A percentile compares a stretch with the other conserved stretches of the same genome.
phyloP scores from a whole-genome alignment of 495 filamentous ascomycete species.

The Cetradonia linearis region DNA sequence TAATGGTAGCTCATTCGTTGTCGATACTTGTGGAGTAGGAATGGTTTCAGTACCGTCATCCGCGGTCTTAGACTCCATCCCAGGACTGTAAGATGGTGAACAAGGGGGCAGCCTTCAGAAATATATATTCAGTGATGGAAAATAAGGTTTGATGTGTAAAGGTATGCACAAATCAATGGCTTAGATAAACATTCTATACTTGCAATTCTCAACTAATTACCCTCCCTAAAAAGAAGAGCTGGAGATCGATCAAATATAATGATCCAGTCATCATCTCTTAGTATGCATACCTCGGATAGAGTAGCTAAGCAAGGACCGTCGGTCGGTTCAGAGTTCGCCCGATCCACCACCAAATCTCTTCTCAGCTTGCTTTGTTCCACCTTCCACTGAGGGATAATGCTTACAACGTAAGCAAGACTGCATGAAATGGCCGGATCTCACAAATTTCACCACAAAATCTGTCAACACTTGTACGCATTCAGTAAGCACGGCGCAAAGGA shows the following conservation, averaged over 20 bases:
- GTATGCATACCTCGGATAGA: not conserved
- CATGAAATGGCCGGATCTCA: too few relatives aligned
- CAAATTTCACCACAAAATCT: too few relatives aligned
- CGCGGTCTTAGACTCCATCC: not conserved
- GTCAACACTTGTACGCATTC: not conserved
- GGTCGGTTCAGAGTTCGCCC: not conserved
- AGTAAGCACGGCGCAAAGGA: not conserved
- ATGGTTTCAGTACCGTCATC: not conserved
- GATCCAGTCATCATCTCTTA: too few relatives aligned
- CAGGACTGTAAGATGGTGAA: too few relatives aligned
- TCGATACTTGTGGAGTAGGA: not conserved
- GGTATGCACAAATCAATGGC: too few relatives aligned
- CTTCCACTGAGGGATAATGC: not conserved
- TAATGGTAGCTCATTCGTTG: not conserved
- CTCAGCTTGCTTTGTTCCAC: not conserved
- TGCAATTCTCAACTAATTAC: too few relatives aligned
- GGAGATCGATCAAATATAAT: too few relatives aligned
- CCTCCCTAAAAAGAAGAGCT: too few relatives aligned
- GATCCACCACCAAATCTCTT: not conserved
- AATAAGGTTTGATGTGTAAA: too few relatives aligned
- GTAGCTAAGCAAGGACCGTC: not conserved
- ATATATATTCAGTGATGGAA: too few relatives aligned
- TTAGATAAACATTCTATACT: too few relatives aligned
- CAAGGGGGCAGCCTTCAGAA: too few relatives aligned
- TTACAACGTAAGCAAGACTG: not conserved